phyloP scores from a whole-genome alignment of 2,329 filamentous ascomycete genomes.

The Talaromyces albobiverticillius region DNA sequence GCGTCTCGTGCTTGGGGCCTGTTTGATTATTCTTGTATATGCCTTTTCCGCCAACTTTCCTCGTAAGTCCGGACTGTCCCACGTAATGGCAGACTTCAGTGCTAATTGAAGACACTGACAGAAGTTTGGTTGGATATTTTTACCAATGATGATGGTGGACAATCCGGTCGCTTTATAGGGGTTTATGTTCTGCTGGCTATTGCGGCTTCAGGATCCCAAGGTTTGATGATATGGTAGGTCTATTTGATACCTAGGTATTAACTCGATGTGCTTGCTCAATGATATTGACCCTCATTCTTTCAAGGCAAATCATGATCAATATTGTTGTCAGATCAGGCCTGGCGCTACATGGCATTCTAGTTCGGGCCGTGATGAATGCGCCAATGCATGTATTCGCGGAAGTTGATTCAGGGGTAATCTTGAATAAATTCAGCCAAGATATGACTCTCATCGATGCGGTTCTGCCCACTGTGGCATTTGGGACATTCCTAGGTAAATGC shows the following conservation, averaged over 20 bases:
- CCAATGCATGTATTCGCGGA: conserved; percentile 10
- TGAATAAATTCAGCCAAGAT: conserved; percentile 35
- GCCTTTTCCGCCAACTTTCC: conserved; percentile 10
- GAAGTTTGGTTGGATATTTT: conserved; percentile 14
- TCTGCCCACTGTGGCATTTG: conserved; percentile 30
- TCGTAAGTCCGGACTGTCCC: neutral
- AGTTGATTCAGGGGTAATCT: conserved; percentile 9
- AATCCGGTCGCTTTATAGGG: conserved; percentile 21
- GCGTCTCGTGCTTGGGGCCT: neutral
- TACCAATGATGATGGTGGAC: neutral
- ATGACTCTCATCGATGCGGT: conserved; percentile 44
- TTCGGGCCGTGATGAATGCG: conserved; percentile 9
- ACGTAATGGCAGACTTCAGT: neutral
- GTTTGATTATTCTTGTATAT: conserved; percentile 5
- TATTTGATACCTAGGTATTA: neutral
- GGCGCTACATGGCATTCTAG: conserved; percentile 38
- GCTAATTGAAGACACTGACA: neutral
- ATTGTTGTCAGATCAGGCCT: conserved; percentile 53
- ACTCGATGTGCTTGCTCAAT: neutral
- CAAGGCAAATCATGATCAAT: conserved; percentile 48
- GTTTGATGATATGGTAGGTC: conserved; percentile 12
- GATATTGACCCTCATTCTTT: neutral
- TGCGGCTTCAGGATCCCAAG: conserved; percentile 29
- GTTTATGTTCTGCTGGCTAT: conserved; percentile 39
- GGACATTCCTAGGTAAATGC: conserved; percentile 6